Base-by-base conservation (phyloP, 2,329 filamentous ascomycete species). In the Ustilaginoidea virens region DNA sequence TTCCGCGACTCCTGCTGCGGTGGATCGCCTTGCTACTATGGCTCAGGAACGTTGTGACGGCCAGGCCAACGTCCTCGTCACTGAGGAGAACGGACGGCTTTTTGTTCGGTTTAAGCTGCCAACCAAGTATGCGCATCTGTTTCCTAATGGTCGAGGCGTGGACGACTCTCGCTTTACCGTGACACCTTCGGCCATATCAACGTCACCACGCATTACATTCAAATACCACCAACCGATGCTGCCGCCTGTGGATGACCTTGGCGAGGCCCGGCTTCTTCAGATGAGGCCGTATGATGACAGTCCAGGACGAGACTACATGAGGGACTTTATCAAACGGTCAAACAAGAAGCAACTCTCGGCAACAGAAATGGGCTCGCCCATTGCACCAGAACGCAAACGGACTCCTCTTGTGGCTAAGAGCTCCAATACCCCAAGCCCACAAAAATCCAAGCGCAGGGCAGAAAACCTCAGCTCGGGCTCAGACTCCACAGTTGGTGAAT, bases 61-160 rank as follows among this genome's bases (percentile, higher is more conserved):
- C 18, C 35, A 45, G 21, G 48, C 50, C 37, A 48, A 47, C 20
- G 48, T 52, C 36, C 34, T 42, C 23, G 35, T 52, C 19, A 36
- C 29, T 7, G 37, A 45, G 25, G 39, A 46, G 25, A 42, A 43
- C 22, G 47, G 39, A 23, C 41, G 48, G 31, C 44, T 55, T 21
- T 37, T 52, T 31, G 50, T 54, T 34, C 41, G 48, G 46, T 54
- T 54, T 52, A 55, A 55, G 51, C 24, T 55, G 29, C 47, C 52
- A 29, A 34, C 40, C 14, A 33, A 48, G 32, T 46, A 46, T 30
- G 42, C 45, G 16, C 30, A 39, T 20, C 31, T 50, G 23, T 52
- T 55, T 30, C 45, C 49, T 9, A 24, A 34, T 2, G 46, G 32
- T 29, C 45, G 50, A 28, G 45, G 42, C 3, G 36, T 38, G 12